Percentiles rank a stretch among this genome's conserved stretches.
Evolutionary conservation across 305 asterid genomes (phyloP).

Genomic region (Coffea humblotiana): DNA sequence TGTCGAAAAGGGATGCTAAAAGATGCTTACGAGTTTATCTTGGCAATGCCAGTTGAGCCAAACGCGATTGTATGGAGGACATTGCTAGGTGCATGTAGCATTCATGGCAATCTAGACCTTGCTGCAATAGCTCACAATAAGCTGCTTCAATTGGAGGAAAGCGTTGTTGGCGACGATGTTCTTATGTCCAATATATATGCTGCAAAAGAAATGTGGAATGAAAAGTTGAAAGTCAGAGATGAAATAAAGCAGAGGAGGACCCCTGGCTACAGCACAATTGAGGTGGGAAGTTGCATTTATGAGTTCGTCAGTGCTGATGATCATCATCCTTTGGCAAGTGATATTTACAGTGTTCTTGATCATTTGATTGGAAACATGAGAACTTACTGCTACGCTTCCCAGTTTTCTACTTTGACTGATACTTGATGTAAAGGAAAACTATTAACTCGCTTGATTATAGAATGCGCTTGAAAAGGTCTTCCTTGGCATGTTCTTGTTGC

Average conservation of each 20-base stretch:
- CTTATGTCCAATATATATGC: constrained; percentile 32
- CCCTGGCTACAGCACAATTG: constrained; percentile 1
- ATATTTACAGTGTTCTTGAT: constrained; percentile 8
- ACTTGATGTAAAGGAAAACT: not conserved
- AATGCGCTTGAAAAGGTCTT: not conserved
- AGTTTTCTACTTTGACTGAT: not conserved
- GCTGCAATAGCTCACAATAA: constrained; percentile 10
- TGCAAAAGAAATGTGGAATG: constrained; percentile 37
- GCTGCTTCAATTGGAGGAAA: constrained; percentile 6
- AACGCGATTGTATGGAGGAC: constrained; percentile 56
- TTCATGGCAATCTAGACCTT: constrained; percentile 31
- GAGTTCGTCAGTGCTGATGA: not conserved
- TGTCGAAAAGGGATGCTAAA: constrained; percentile 50
- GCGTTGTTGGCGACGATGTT: constrained; percentile 30
- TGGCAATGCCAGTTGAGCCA: constrained; percentile 46
- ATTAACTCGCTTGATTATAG: not conserved
- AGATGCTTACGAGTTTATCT: constrained; percentile 49
- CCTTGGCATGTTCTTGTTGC: not conserved
- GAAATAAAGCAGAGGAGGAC: constrained; percentile 6
- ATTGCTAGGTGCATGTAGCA: constrained; percentile 50
- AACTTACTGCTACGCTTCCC: not conserved
- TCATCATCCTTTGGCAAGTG: constrained; percentile 3
- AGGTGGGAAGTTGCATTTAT: constrained; percentile 2
- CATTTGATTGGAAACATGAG: constrained; percentile 10
- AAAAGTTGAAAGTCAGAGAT: constrained; percentile 24